Base-by-base conservation (phyloP, 768 basidiomycete species). In the Mycena galericulata region DNA sequence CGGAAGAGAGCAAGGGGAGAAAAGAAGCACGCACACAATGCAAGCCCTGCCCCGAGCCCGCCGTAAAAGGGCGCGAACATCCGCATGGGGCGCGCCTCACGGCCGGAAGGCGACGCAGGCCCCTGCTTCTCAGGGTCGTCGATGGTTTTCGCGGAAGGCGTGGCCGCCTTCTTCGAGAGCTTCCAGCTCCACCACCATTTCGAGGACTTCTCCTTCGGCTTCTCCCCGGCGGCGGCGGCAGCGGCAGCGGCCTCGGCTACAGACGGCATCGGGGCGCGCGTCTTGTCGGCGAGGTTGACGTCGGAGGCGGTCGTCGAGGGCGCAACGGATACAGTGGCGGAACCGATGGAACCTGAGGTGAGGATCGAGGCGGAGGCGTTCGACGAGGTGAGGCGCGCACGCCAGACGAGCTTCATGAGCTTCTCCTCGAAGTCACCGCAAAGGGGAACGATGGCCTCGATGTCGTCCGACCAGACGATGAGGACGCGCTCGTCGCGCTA, bases 401-500 rank as follows among this genome's bases (percentile, higher is more conserved):
- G 79, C 87, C 87, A 88, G 53, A 87, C 83, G 49, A 87, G 81
- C 65, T 87, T 88, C 82, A 88, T 86, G 75, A 86, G 70, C 81
- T 90, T 90, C 27, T 88, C 85, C 70, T 94, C 90, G 73, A 94
- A 93, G 74, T 93, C 92, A 15, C 80, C 77, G 75, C 86, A 90
- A 22, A 90, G 75, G 0, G 91, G 90, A 57, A 96, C 90, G 71
- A 97, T 92, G 69, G 81, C 83, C 75, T 96, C 94, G 40, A 96
- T 83, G 73, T 90, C 86, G 79, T 96, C 93, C 1, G 92, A 89
- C 95, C 95, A 97, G 22, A 93, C 88, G 26, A 96, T 85, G 29
- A 97, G 83, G 46, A 94, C 92, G 26, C 89, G 88, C 74, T 96
- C 94, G 76, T 95, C 91, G 29, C 95, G 89, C 93, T 94, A 73